Evolutionary conservation across 2,329 filamentous ascomycete genomes (phyloP).

Genomic region (Ophiostoma angusticollis): DNA sequence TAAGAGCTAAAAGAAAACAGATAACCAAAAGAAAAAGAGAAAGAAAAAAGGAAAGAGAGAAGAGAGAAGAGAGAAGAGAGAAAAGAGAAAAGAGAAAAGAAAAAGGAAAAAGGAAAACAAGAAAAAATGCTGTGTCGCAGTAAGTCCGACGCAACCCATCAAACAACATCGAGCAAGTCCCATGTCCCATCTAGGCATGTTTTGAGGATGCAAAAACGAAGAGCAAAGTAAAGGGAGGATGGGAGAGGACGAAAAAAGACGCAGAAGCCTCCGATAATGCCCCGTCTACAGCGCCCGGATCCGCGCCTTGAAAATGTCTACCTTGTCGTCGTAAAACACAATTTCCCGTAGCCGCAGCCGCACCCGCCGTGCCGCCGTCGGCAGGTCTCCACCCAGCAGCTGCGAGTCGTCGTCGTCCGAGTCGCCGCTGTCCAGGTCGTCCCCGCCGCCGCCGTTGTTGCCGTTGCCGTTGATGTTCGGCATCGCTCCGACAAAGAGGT

Average conservation of each 20-base stretch:
- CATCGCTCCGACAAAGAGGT: slow-evolving; percentile 25
- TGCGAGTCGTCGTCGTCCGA: slow-evolving; percentile 40
- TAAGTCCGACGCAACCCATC: no score
- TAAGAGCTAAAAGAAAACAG: background rate
- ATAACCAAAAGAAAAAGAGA: background rate
- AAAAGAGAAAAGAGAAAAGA: background rate
- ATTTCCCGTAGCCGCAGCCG: slow-evolving; percentile 61
- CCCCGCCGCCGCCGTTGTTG: slow-evolving; percentile 14
- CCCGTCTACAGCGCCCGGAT: slow-evolving; percentile 41
- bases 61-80: background rate
- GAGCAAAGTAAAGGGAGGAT: no score
- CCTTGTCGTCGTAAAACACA: slow-evolving; percentile 72
- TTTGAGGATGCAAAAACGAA: no score
- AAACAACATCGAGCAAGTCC: no score
- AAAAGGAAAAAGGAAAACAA: no score
- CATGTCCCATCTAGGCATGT: no score
- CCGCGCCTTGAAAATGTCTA: slow-evolving; percentile 66
- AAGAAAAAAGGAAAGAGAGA: background rate
- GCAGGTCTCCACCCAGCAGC: slow-evolving; percentile 33
- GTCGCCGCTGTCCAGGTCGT: slow-evolving; percentile 18
- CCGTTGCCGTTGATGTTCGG: slow-evolving; percentile 15
- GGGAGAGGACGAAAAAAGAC: no score
- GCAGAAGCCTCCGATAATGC: no score
- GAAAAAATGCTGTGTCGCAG: no score
- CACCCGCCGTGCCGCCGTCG: slow-evolving; percentile 20